Base-by-base conservation (phyloP, 1,139 yeast species). In the Yamadazyma pseudoaaseri region DNA sequence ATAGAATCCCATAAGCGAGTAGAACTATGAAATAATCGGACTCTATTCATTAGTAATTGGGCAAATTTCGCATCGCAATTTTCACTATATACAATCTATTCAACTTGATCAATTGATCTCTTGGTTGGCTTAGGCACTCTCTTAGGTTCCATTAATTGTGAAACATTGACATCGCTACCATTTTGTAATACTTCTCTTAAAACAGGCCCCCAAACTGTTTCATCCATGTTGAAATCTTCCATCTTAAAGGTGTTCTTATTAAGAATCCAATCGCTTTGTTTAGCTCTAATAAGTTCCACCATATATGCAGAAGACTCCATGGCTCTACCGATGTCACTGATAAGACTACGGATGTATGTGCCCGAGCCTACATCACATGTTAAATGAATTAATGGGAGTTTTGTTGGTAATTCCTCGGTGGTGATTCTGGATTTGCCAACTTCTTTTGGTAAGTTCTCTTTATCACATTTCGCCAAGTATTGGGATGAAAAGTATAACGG, bases 301-400 rank as follows among this genome's bases (percentile, higher is more conserved):
- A 94, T 90, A 52, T 87, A 90, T 0, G 96, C 89, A 12, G 89
- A 79, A 0, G 90, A 78, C 12, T 82, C 82, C 53, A 90, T 62
- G 0, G 92, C 83, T 41, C 86, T 74, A 2, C 96, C 97, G 31
- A 86, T 71, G 51, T 94, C 98, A 58, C 95, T 87, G 30, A 92
- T 72, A 37, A 94, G 65, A 11, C 97, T 85, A 45, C 98, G 73
- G 32, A 94, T 90, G 51, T 94, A 94, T 0, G 98, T 92, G 1
- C 99, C 99, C 0, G 97, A 87, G 1, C 96, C 85, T 1, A 92
- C 98, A 29, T 78, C 76, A 9, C 95, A 77, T 9, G 73, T 73
- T 45, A 92, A 75, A 48, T 84, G 92, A 24, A 89, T 49, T 37
- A 83, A 47, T 1, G 96, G 96, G 23, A 69, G 56, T 36, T 29